These are phyloP conservation scores for Botryosphaeria dothidea DNA, from an alignment of 2,329 filamentous ascomycete genomes.

Conservation along the genomic window DNA sequence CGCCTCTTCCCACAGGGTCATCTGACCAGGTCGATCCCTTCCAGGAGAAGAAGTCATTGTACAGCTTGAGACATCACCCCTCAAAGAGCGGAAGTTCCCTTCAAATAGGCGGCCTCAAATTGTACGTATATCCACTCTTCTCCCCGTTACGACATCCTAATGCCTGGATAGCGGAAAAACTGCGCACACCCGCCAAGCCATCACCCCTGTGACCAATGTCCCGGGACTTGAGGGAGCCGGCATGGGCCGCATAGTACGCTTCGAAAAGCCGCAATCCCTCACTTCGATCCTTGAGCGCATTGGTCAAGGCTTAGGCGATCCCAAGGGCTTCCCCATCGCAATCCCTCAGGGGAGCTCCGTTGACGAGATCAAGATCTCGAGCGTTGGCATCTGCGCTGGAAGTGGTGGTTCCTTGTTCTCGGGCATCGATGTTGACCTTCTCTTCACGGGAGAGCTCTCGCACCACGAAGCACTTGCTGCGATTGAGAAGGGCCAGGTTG, in stretches of 20 bases:
- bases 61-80: constrained; percentile 50
- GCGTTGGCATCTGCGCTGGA: constrained; percentile 85
- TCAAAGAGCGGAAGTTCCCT: constrained; percentile 37
- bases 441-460: constrained; percentile 90
- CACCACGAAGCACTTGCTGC: constrained; percentile 90
- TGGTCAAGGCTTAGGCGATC: constrained; percentile 63
- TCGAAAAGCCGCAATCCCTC: constrained; percentile 54
- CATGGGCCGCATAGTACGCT: constrained; percentile 62
- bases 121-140: constrained; percentile 10
- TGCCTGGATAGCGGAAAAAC: not conserved
- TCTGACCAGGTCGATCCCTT: constrained; percentile 23
- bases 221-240: constrained; percentile 49
- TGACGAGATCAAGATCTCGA: constrained; percentile 60
- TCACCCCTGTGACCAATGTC: constrained; percentile 47
- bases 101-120: constrained; percentile 1
- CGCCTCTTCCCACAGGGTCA: not conserved
- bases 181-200: constrained; percentile 54
- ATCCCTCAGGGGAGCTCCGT: constrained; percentile 61
- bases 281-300: constrained; percentile 63
- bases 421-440: constrained; percentile 68
- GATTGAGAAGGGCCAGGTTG: constrained; percentile 77
- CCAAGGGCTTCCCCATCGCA: constrained; percentile 65
- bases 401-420: constrained; percentile 79
- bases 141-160: not conserved
- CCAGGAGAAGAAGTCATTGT: constrained; percentile 28